Conservation (phyloP, 768 basidiomycete genomes). For the Phaeotremella skinneri region DNA sequence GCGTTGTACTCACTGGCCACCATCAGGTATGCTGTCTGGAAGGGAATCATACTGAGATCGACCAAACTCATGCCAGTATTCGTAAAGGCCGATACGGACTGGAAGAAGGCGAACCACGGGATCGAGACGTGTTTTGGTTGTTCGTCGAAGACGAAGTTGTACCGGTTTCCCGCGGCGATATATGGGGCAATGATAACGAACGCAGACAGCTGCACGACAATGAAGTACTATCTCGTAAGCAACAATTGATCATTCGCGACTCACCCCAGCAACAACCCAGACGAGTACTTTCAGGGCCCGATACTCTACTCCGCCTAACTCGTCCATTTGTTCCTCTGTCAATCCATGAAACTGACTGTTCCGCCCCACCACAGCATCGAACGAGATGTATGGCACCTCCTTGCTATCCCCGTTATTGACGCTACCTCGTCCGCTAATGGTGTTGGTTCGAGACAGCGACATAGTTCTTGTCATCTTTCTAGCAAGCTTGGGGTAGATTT, state of each 20-base stretch:
- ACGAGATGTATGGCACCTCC: slow-evolving; percentile 75
- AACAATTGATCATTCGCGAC: slow-evolving; percentile 45
- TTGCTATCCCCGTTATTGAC: slow-evolving; percentile 55
- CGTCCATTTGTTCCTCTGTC: slow-evolving; percentile 78
- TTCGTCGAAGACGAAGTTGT: slow-evolving; percentile 61
- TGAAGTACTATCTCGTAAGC: slow-evolving; percentile 64
- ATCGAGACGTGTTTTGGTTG: slow-evolving; percentile 61
- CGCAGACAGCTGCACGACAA: slow-evolving; percentile 65
- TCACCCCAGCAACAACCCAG: slow-evolving; percentile 73
- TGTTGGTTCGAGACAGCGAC: slow-evolving; percentile 68
- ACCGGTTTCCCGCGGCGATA: slow-evolving; percentile 60
- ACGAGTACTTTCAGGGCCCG: slow-evolving; percentile 74
- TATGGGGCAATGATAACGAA: slow-evolving; percentile 80
- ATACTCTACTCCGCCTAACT: slow-evolving; percentile 91
- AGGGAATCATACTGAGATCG: slow-evolving; percentile 88
- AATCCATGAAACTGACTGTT: slow-evolving; percentile 64
- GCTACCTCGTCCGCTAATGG: slow-evolving; percentile 41
- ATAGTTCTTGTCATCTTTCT: slow-evolving; percentile 65
- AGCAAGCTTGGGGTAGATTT: slow-evolving; percentile 65
- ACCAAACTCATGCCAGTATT: slow-evolving; percentile 80
- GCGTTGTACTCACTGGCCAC: slow-evolving; percentile 53
- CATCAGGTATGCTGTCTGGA: slow-evolving; percentile 80
- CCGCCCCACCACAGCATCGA: slow-evolving; percentile 76
- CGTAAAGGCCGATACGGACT: slow-evolving; percentile 79
- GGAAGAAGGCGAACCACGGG: slow-evolving; percentile 80